Conservation (phyloP, 2,329 filamentous ascomycete genomes). For the Penicillium sp. region DNA sequence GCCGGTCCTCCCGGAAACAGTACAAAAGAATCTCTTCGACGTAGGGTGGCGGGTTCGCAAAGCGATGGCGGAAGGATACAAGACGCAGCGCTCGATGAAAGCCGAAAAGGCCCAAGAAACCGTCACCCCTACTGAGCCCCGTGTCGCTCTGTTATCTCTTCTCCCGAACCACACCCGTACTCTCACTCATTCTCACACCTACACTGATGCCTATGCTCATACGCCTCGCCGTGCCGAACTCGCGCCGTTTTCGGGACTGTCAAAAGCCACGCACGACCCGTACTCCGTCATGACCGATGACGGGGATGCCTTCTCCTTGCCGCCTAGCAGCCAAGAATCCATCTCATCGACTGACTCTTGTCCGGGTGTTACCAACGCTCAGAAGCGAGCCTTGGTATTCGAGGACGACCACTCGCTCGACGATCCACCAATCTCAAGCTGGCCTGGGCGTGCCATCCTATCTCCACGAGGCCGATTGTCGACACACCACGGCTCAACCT, state of each 20-base stretch:
- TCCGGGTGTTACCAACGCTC: slow-evolving; percentile 24
- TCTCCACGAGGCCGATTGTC: slow-evolving; percentile 27
- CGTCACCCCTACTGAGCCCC: slow-evolving; percentile 3
- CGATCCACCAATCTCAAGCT: slow-evolving; percentile 16
- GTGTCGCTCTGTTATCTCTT: slow-evolving; percentile 1
- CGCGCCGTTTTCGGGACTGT: slow-evolving; percentile 72
- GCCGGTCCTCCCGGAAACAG: slow-evolving; percentile 54
- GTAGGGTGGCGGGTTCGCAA: slow-evolving; percentile 96
- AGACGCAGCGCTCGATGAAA: slow-evolving; percentile 50
- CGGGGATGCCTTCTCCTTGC: slow-evolving; percentile 34
- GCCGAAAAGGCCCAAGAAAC: slow-evolving; percentile 12
- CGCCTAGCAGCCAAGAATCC: slow-evolving; percentile 38
- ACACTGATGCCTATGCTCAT: background rate
- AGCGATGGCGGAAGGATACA: slow-evolving; percentile 88
- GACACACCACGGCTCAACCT: slow-evolving; percentile 6
- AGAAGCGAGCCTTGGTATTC: slow-evolving; percentile 40
- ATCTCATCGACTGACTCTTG: slow-evolving; percentile 20
- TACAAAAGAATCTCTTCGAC: slow-evolving; percentile 78
- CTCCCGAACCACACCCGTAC: too few species aligned
- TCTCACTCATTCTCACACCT: too few species aligned
- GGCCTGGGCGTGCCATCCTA: slow-evolving; percentile 28
- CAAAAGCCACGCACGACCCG: slow-evolving; percentile 49
- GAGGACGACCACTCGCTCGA: slow-evolving; percentile 35
- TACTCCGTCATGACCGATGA: slow-evolving; percentile 30
- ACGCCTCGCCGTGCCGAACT: slow-evolving; percentile 51